Conservation (phyloP, 495 filamentous ascomycete genomes). For the Tuber umbilicatum region DNA sequence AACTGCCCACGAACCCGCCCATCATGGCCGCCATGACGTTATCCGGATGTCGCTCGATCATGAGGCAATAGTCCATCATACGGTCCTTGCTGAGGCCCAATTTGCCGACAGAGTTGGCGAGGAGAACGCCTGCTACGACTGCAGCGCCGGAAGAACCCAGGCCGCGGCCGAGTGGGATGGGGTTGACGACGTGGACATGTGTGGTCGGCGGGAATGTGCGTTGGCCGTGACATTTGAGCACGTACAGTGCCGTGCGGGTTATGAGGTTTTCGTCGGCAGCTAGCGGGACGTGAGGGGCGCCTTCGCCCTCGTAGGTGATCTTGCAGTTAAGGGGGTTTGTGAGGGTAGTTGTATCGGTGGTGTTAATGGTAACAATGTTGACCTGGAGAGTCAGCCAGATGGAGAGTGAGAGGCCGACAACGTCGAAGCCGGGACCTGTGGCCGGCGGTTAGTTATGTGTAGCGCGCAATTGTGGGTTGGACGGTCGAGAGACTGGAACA, state of each 20-base stretch:
- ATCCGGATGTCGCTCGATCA: conserved; percentile 96
- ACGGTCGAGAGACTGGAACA: background rate
- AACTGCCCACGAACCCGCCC: conserved; percentile 94
- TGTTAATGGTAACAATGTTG: conserved; percentile 51
- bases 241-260: conserved; percentile 83
- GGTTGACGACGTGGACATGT: conserved; percentile 86
- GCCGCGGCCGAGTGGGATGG: conserved; percentile 83
- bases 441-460: background rate
- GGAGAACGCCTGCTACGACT: conserved; percentile 84
- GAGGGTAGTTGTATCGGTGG: conserved; percentile 47
- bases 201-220: conserved; percentile 75
- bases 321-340: conserved; percentile 69
- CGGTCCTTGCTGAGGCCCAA: conserved; percentile 72
- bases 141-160: conserved; percentile 89
- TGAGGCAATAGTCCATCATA: conserved; percentile 88
- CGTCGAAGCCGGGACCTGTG: conserved; percentile 80
- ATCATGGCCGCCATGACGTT: conserved; percentile 92
- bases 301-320: conserved; percentile 82
- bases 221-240: conserved; percentile 81
- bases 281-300: conserved; percentile 64
- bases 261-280: conserved; percentile 79
- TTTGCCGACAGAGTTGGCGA: conserved; percentile 81
- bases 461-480: conserved; percentile 2
- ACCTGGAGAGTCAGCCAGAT: conserved; percentile 82
- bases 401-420: conserved; percentile 87